Evolutionary conservation across 495 filamentous ascomycete species (phyloP).

Genomic region (Trichocladium uniseriatum): DNA sequence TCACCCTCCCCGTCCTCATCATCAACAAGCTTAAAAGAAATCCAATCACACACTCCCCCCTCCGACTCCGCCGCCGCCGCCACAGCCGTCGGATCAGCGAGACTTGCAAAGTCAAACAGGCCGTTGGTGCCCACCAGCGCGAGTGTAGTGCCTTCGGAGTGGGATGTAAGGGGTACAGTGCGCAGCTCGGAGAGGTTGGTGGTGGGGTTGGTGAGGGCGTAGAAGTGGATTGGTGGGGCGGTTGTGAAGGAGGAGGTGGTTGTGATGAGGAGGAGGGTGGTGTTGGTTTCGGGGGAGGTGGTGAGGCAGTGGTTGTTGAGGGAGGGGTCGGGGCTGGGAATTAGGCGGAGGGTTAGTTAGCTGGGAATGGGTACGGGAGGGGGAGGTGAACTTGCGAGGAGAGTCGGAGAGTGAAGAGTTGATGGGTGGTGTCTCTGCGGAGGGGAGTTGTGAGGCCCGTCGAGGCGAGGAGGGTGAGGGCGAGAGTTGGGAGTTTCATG

Average conservation of each 20-base stretch:
- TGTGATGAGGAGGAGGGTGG: slow-evolving; percentile 13
- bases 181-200: slow-evolving; percentile 27
- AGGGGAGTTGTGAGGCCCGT: slow-evolving; percentile 10
- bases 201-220: slow-evolving; percentile 7
- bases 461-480: slow-evolving; percentile 8
- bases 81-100: slow-evolving; percentile 26
- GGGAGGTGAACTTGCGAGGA: slow-evolving; percentile 11
- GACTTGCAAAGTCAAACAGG: slow-evolving; percentile 27
- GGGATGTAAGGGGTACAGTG: slow-evolving; percentile 27
- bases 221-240: slow-evolving; percentile 2
- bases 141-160: slow-evolving; percentile 22
- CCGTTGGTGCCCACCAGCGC: slow-evolving; percentile 28
- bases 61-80: slow-evolving; percentile 22
- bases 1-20: not conserved
- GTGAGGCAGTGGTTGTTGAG: slow-evolving; percentile 10
- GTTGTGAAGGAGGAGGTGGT: not conserved
- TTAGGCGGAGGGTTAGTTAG: slow-evolving; percentile 4
- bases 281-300: not conserved
- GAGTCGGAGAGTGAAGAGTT: slow-evolving; percentile 16
- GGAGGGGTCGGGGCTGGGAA: slow-evolving; percentile 3
- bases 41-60: slow-evolving; percentile 28
- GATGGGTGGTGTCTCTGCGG: slow-evolving; percentile 1
- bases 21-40: slow-evolving; percentile 25
- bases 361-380: not conserved
- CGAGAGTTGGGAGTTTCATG: slow-evolving; percentile 16